Percentiles rank a stretch among this genome's conserved stretches.
Evolutionary conservation across 345 rosid genomes (phyloP).

Genomic region (Citrus mangshanensis): DNA sequence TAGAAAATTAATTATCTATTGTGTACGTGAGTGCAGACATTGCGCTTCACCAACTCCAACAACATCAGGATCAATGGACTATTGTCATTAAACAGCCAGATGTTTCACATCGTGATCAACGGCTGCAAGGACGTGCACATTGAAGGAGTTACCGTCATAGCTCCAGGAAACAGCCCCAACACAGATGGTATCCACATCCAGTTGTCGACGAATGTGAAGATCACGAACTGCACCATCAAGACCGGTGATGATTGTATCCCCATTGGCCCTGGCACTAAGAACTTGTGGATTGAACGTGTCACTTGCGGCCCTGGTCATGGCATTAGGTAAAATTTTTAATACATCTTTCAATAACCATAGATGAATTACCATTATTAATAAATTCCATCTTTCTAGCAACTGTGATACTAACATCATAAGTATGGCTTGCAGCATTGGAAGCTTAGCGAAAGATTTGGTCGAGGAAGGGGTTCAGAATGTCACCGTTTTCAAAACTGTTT

Average conservation of each 20-base stretch:
- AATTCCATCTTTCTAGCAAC: no score
- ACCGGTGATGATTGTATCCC: slow-evolving; percentile 36
- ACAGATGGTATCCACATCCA: slow-evolving; percentile 32
- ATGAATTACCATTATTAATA: no score
- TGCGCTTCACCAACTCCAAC: slow-evolving; percentile 24
- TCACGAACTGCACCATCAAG: slow-evolving; percentile 9
- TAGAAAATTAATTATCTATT: not conserved
- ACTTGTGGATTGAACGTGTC: slow-evolving; percentile 23
- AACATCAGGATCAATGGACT: slow-evolving; percentile 19
- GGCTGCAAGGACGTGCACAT: slow-evolving; percentile 21
- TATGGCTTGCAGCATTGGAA: no score
- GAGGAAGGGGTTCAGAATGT: no score
- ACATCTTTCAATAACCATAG: no score
- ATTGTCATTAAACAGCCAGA: slow-evolving; percentile 25
- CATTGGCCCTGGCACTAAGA: slow-evolving; percentile 27
- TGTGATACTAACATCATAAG: no score
- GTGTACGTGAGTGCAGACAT: slow-evolving; percentile 2
- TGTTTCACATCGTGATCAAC: slow-evolving; percentile 26
- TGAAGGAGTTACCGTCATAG: slow-evolving; percentile 13
- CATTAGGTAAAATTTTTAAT: not conserved
- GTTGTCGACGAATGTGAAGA: slow-evolving; percentile 12
- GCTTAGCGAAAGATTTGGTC: no score
- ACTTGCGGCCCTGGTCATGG: slow-evolving; percentile 34
- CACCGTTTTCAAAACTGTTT: no score
- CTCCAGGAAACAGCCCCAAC: slow-evolving; percentile 24